Evolutionary conservation across 495 filamentous ascomycete genomes (phyloP), one percentile per base, ranked within the genome.

Genomic region (Xylaria grammica): DNA sequence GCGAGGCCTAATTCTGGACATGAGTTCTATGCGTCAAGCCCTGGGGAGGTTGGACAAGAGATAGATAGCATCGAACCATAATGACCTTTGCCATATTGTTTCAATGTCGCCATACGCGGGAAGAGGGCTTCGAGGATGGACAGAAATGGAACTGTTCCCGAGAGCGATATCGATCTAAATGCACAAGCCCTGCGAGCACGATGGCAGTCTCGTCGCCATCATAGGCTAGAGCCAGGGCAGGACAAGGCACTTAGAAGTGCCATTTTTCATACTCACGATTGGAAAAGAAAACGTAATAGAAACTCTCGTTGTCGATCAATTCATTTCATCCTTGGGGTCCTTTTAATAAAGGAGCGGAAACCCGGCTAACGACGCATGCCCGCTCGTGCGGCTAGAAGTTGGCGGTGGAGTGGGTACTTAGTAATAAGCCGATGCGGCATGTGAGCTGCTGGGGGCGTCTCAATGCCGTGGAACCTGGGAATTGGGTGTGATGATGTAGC

Each of bases 111-210:
- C 38, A 32, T 13, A 17, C 40, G 24, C 50, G 38, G 60, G 24
- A 49, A 63, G 13, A 19, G 29, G 2, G 45, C 4, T 34, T 32
- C n/a, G 17, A 34, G 8, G 7, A 44, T 42, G 59, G 36, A 42
- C 48, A 15, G 36, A 52, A 62, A 51, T 34, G 60, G 60, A 62
- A 54, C 32, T 62, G 8, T 53, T 62, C 36, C 60, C 60, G 60
- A 46, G 9, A 22, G 22, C n/a, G 3, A 3, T 26, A 29, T 34
- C 40, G 55, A 34, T 26, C 34, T 40, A 19, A 26, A 51, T 30
- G 27, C 19, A 49, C 24, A 59, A 48, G 17, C 56, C 17, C 27
- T 22, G 42, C 15, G 45, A 38, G 45, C 58, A 59, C 56, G 56
- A 48, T 59, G 56, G 17, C 42, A 3, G 13, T n/a, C 17, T 36